Evolutionary conservation across 2,329 filamentous ascomycete genomes (phyloP), one percentile per base, ranked within the genome.

Genomic region (Cordyceps farinosa): DNA sequence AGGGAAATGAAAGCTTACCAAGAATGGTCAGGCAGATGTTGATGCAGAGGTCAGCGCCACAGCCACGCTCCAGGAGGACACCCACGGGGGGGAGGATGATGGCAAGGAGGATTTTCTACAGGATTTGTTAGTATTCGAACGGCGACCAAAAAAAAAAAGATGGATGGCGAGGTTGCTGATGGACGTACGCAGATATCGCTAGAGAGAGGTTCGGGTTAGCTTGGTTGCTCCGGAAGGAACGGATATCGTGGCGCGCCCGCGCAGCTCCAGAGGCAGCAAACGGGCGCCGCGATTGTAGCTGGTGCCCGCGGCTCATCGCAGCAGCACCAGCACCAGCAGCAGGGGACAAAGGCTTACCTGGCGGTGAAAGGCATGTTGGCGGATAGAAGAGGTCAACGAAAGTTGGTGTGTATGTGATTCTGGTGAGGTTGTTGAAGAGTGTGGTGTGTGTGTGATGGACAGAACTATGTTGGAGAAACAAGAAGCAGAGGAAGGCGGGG

Each of bases 11-110:
- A 51, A 65, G 69, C 79, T 68, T 80, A 83, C 81, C 82, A 70
- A 92, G 82, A 70, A 91, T 86, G 70, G 91, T 96, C 79, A 96
- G 81, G 73, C 92, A 84, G 78, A 96, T 91, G 88, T 96, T 96
- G 86, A 97, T 96, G 78, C 94, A 82, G 73, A 97, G 82, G 76
- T 96, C 91, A 69, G 88, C 87, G 75, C 89, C 89, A 80, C 92
- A 96, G 72, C 92, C 92, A 70, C 90, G 87, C 88, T 97, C 92
- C 70, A 97, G 90, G 85, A 96, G 95, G 76, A 97, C 92, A 81
- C 92, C 92, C 62, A 97, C 80, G 75, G 92, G 92, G 63, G 92
- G 92, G 68, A 97, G 87, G 80, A 97, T 81, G 82, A 97, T 82
- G 82, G 92, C 92, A 80, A 96, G 84, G 79, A 96, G 85, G 83